phyloP scores from a whole-genome alignment of 2,329 filamentous ascomycete species.

The Ophiostoma fasciatum region DNA sequence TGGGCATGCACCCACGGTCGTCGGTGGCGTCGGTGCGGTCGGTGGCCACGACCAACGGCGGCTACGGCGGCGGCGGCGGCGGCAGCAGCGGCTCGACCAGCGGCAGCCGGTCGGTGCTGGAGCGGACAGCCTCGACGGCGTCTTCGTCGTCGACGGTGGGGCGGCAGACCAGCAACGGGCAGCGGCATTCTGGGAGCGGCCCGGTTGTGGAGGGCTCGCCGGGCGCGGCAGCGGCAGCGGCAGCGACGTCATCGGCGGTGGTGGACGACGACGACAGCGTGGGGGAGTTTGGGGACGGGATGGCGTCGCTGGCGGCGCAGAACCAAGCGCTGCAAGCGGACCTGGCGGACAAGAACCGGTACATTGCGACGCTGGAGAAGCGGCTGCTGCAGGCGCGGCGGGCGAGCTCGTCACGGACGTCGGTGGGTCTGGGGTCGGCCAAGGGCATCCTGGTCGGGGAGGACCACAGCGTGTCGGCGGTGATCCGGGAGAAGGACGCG shows the following conservation, averaged over 20 bases:
- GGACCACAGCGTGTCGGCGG: slow-evolving; percentile 56
- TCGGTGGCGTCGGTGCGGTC: slow-evolving; percentile 31
- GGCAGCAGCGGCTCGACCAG: slow-evolving; percentile 20
- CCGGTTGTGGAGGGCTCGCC: too few species aligned
- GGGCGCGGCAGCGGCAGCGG: slow-evolving; percentile 21
- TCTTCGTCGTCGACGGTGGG: slow-evolving; percentile 48
- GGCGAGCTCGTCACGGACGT: slow-evolving; percentile 78
- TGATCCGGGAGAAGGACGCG: slow-evolving; percentile 76
- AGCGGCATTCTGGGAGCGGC: too few species aligned
- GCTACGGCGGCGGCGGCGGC: slow-evolving; percentile 15
- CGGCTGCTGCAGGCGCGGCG: slow-evolving; percentile 78
- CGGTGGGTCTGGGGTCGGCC: slow-evolving; percentile 47
- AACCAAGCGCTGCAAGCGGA: slow-evolving; percentile 90
- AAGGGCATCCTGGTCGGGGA: slow-evolving; percentile 59
- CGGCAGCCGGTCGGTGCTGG: slow-evolving; percentile 31
- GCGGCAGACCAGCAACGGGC: slow-evolving; percentile 31
- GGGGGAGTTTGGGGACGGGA: slow-evolving; percentile 77
- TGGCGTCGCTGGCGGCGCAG: slow-evolving; percentile 68
- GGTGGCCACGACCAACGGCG: slow-evolving; percentile 40
- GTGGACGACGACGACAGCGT: slow-evolving; percentile 53
- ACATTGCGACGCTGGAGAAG: slow-evolving; percentile 88
- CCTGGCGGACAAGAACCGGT: slow-evolving; percentile 89
- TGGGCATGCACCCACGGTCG: slow-evolving; percentile 51
- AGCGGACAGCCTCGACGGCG: slow-evolving; percentile 51
- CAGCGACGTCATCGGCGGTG: slow-evolving; percentile 23